Evolutionary conservation across 768 basidiomycete genomes (phyloP).

Genomic region (Coprinopsis sp.): DNA sequence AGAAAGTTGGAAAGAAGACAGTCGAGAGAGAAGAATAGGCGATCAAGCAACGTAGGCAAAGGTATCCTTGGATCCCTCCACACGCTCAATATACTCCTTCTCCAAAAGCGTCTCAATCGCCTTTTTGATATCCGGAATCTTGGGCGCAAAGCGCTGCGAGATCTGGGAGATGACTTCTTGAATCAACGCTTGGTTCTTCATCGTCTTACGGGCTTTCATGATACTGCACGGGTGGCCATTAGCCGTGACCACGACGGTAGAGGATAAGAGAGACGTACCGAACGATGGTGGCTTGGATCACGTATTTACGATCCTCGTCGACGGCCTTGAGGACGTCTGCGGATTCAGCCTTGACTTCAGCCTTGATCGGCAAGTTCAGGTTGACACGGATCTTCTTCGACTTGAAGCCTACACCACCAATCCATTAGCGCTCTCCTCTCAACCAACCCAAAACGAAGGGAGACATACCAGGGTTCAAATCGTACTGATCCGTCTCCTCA

Average conservation of each 20-base stretch:
- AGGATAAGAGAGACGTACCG: slow-evolving; percentile 40
- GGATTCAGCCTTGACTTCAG: slow-evolving; percentile 89
- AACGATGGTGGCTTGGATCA: slow-evolving; percentile 93
- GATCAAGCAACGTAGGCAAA: slow-evolving; percentile 76
- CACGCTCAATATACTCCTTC: slow-evolving; percentile 97
- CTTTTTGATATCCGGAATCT: slow-evolving; percentile 97
- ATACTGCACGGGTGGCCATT: slow-evolving; percentile 53
- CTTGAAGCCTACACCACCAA: slow-evolving; percentile 67
- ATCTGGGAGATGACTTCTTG: slow-evolving; percentile 90
- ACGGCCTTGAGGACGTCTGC: slow-evolving; percentile 92
- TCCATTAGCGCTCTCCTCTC: too few relatives aligned
- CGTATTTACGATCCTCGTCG: slow-evolving; percentile 95
- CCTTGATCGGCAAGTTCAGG: slow-evolving; percentile 87
- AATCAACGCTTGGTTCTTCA: slow-evolving; percentile 90
- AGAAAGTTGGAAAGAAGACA: slow-evolving; percentile 1
- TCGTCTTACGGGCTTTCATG: slow-evolving; percentile 93
- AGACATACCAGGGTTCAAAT: slow-evolving; percentile 69
- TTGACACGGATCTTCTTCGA: slow-evolving; percentile 94
- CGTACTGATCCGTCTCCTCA: slow-evolving; percentile 86
- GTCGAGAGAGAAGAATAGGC: slow-evolving; percentile 11
- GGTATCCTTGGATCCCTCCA: slow-evolving; percentile 86
- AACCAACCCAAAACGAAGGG: background rate
- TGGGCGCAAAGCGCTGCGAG: slow-evolving; percentile 83
- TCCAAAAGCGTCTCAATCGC: slow-evolving; percentile 91
- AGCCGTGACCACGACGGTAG: slow-evolving; percentile 1